Evolutionary conservation across 208 protist species (phyloP), one percentile per base, ranked within the genome.

Genomic region (Trypanosoma melophagium): DNA sequence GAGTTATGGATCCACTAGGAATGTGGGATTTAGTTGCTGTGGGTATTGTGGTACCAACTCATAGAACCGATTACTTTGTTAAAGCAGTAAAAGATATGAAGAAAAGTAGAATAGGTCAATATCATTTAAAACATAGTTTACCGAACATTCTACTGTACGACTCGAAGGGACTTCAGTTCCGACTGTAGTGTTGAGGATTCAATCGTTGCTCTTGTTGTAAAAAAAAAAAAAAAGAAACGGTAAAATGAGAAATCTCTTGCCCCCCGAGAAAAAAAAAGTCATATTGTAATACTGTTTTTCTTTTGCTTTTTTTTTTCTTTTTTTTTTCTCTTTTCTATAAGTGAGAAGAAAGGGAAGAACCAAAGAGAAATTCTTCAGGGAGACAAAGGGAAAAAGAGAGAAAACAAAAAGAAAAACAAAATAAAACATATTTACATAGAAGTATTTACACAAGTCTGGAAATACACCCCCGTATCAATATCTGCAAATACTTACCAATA

Each of bases 41-140:
- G 5, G 77, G 71, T 4, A 55, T 90, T 40, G 80, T 87, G 17
- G 73, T 50, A 3, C 71, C 78, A 0, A 77, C 74, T 10, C 78
- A 79, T 24, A 66, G 76, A 3, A 65, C 66, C 1, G 70, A 59
- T 10, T 66, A 67, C 51, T 86, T 83, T 66, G 50, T 51, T 9
- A 54, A 47, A 1, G 58, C 47, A 28, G 24, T 42, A 35, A 61
- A 17, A 21, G 16, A 35, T 40, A 45, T 59, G 31, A 25, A 24
- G 7, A 47, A 68, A 38, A 25, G 45, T 25, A 13, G 38, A 19
- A 2, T 17, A 25, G 44, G 10, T 4, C 19, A 22, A 52, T 16
- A 16, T 47, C 17, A 12, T 44, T 57, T 21, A 35, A 17, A 7
- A 40, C 24, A 31, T 13, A 8, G 0, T 47, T 31, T 55, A n/a